These are phyloP conservation scores for Aspergillus transmontanensis DNA, from an alignment of 2,329 filamentous ascomycete genomes.

Conservation along the genomic window DNA sequence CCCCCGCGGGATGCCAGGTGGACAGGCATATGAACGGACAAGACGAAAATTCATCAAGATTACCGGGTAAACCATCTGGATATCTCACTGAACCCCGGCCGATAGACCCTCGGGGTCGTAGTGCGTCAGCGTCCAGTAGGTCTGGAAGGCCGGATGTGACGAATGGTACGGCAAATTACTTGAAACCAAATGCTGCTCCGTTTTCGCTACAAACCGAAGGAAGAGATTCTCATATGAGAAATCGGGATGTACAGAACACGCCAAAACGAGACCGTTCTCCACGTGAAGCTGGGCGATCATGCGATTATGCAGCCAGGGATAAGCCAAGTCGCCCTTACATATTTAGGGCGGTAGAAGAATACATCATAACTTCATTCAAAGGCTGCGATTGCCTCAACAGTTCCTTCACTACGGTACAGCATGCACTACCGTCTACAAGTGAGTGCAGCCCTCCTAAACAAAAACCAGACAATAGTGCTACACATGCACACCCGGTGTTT, in stretches of 20 bases:
- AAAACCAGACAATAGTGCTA: conserved; percentile 33
- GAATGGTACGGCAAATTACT: conserved; percentile 19
- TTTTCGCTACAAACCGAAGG: conserved; percentile 19
- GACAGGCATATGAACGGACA: conserved; percentile 15
- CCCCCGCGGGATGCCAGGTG: conserved; percentile 21
- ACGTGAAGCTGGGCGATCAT: conserved; percentile 21
- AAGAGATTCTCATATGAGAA: conserved; percentile 24
- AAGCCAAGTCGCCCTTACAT: conserved; percentile 51
- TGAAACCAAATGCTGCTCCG: conserved; percentile 18
- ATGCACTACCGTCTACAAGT: conserved; percentile 45
- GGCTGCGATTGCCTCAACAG: conserved; percentile 73
- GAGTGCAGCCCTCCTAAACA: conserved; percentile 45
- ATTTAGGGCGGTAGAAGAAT: conserved; percentile 77
- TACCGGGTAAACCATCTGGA: conserved; percentile 11
- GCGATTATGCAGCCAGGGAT: conserved; percentile 42
- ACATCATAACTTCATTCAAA: conserved; percentile 69
- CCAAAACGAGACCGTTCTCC: conserved; percentile 24
- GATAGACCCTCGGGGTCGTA: conserved; percentile 27
- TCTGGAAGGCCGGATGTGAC: conserved; percentile 18
- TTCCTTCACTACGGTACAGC: conserved; percentile 67
- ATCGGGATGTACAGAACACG: conserved; percentile 29
- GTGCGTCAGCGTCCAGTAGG: conserved; percentile 29
- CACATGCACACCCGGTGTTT: conserved; percentile 47
- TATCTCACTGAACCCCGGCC: conserved; percentile 22
- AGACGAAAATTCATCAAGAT: conserved; percentile 17